Evolutionary conservation across 176 grass and related monocot genomes (phyloP), one percentile per base, ranked within the genome.

Genomic region (Musa itinerans): DNA sequence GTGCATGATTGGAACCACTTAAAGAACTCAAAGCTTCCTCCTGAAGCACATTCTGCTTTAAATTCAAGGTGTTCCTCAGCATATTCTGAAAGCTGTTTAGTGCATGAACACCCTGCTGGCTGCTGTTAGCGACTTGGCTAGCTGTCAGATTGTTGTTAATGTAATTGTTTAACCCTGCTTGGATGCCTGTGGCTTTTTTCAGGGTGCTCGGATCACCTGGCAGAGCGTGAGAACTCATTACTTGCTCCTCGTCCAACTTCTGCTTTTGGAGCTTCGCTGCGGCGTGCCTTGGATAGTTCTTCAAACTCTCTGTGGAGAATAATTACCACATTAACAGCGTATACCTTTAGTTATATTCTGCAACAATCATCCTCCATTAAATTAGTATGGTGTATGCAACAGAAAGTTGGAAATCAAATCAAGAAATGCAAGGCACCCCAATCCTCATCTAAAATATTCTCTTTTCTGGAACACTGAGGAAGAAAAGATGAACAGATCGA

Each of bases 11-110:
- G 57, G 79, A 76, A 57, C 85, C 81, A 81, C 78, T 85, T 77
- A 89, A 88, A 23, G 77, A 73, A 53, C 74, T 87, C 0, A 82
- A 98, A 24, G 82, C 76, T 77, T 96, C 93, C 75, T 86, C 87
- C 19, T 87, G 89, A 73, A 90, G 79, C 62, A 75, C 80, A 84
- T 83, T 83, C 24, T 82, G 81, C 52, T 90, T 88, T 77, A 57
- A 50, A 52, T 84, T 81, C 1, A 74, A 16, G 17, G 83, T 88
- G 57, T 68, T 79, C 76, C 85, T 92, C 49, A 95, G 66, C 24
- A 99, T 82, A 76, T 89, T 99, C 62, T 99, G 89, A 68, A 94
- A 92, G 71, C 70, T 92, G 59, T 81, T 89, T 62, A 92, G 63
- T 71, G 88, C 79, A 72, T 79, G 76, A 53, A 85, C 78, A 84